A percentile compares a stretch with the other conserved stretches of the same genome.
phyloP scores from a whole-genome alignment of 495 filamentous ascomycete species.

The Penicillium alfredii region DNA sequence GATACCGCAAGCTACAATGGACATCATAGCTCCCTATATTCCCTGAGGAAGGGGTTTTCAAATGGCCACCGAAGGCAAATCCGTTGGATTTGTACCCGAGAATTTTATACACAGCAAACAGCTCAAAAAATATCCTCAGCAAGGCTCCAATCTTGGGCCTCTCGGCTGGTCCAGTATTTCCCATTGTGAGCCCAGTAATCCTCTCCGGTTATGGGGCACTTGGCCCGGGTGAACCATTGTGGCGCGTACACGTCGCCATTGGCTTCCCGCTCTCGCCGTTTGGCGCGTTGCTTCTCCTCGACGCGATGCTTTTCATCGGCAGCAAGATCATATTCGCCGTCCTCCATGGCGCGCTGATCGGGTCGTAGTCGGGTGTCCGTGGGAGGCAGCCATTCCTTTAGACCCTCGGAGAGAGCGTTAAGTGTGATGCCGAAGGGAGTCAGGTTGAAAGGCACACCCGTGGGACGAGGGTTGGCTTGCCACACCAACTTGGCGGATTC shows the following conservation, averaged over 20 bases:
- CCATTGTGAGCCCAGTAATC: slow-evolving; percentile 85
- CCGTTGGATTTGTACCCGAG: too few species aligned
- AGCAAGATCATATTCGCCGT: slow-evolving; percentile 88
- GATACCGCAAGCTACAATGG: too few species aligned
- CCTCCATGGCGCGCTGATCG: slow-evolving; percentile 98
- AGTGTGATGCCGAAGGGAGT: slow-evolving; percentile 94
- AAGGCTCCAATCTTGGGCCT: slow-evolving; percentile 45
- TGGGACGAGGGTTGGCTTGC: slow-evolving; percentile 76
- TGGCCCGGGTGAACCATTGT: slow-evolving; percentile 73
- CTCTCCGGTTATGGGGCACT: slow-evolving; percentile 76
- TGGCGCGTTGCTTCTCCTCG: slow-evolving; percentile 86
- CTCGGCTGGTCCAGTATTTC: slow-evolving; percentile 71
- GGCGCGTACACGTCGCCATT: slow-evolving; percentile 76
- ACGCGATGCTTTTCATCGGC: slow-evolving; percentile 91
- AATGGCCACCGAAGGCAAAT: too few species aligned
- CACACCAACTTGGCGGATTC: slow-evolving; percentile 68
- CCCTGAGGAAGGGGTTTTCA: too few species aligned
- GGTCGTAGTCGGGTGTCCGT: slow-evolving; percentile 88
- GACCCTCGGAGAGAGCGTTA: slow-evolving; percentile 74
- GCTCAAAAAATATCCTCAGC: slow-evolving; percentile 60
- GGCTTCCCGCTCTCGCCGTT: slow-evolving; percentile 63
- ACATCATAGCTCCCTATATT: too few species aligned
- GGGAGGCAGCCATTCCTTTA: slow-evolving; percentile 70
- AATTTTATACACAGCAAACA: neutral
- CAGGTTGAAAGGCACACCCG: slow-evolving; percentile 89